These are phyloP conservation scores for Metschnikowia picachoensis DNA, from an alignment of 805 yeast species.

Conservation along the genomic window DNA sequence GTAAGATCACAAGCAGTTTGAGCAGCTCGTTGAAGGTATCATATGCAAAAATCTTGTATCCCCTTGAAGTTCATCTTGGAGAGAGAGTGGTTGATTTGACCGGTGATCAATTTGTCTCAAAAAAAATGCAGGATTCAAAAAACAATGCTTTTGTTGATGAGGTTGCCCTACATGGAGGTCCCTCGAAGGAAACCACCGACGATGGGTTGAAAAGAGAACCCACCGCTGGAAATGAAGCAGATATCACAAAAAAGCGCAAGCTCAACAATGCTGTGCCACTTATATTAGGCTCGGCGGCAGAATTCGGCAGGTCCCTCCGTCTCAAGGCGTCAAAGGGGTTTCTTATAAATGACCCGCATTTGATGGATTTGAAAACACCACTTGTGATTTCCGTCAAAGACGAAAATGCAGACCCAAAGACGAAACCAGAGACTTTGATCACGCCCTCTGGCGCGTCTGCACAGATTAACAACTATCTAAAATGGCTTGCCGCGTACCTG, in stretches of 20 bases:
- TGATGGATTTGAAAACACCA: slow-evolving; percentile 38
- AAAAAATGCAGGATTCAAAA: not conserved
- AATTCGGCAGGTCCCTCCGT: slow-evolving; percentile 45
- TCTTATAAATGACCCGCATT: slow-evolving; percentile 44
- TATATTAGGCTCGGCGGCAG: slow-evolving; percentile 44
- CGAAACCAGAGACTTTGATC: not conserved
- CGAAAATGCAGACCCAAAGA: not conserved
- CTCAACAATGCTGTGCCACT: slow-evolving; percentile 26
- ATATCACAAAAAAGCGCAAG: slow-evolving; percentile 6
- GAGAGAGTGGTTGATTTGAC: slow-evolving; percentile 3
- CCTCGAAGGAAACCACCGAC: too few relatives aligned
- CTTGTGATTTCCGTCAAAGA: slow-evolving; percentile 11
- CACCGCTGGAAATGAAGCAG: not conserved
- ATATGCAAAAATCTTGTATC: slow-evolving; percentile 43
- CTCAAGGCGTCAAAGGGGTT: slow-evolving; percentile 49
- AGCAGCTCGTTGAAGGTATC: slow-evolving; percentile 63
- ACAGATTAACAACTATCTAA: slow-evolving; percentile 16
- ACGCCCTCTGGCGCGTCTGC: slow-evolving; percentile 13
- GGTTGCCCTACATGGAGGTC: too few relatives aligned
- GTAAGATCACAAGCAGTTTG: slow-evolving; percentile 65
- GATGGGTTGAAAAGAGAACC: too few relatives aligned
- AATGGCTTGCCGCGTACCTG: slow-evolving; percentile 17
- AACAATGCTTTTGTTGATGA: too few relatives aligned
- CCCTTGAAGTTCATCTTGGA: slow-evolving; percentile 26
- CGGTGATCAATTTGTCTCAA: not conserved